Evolutionary conservation across 1,284 basidiomycete genomes (phyloP), one percentile per base, ranked within the genome.

Genomic region (Sanghuangporus sanghuang): DNA sequence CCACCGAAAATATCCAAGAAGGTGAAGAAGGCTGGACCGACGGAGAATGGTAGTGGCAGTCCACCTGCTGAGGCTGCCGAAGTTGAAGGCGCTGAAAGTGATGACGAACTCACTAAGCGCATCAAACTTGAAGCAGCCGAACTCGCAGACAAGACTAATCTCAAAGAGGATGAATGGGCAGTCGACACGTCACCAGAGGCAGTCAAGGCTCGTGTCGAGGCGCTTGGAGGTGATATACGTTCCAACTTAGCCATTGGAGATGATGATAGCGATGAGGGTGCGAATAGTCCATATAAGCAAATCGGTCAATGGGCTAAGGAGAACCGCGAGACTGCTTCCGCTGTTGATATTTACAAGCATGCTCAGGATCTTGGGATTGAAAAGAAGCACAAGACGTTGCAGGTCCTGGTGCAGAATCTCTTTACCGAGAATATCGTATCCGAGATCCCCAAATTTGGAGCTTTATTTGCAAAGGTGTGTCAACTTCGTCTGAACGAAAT

Each of bases 311-410:
- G 96, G 97, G 82, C 95, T 66, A 81, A 89, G 71, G 93, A 95
- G 69, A 89, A 92, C 71, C 82, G 82, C 54, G 86, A 83, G 52
- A 78, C 78, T 7, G 76, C 79, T 57, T 77, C 78, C 49, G 78
- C 87, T 5, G 80, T 90, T 63, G 85, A 89, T 21, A 84, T 98
- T 63, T 92, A 85, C 78, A 91, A 93, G 76, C 95, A 95, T 79
- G 92, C 92, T 3, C 92, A 96, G 73, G 95, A 97, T 66, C 75
- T 96, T 44, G 93, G 92, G 39, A 92, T 99, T 68, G 93, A 93
- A 72, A 96, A 94, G 82, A 99, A 98, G 79, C 94, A 98, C 83
- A 96, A 93, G 83, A 84, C 90, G 0, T 80, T 97, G 38, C 84
- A 93, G 66, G 88, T 96, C 61, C 79, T 99, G 57, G 89, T 89